These are phyloP conservation scores for Malassezia nana DNA, from an alignment of 1,284 basidiomycete genomes.

Conservation along the genomic window DNA sequence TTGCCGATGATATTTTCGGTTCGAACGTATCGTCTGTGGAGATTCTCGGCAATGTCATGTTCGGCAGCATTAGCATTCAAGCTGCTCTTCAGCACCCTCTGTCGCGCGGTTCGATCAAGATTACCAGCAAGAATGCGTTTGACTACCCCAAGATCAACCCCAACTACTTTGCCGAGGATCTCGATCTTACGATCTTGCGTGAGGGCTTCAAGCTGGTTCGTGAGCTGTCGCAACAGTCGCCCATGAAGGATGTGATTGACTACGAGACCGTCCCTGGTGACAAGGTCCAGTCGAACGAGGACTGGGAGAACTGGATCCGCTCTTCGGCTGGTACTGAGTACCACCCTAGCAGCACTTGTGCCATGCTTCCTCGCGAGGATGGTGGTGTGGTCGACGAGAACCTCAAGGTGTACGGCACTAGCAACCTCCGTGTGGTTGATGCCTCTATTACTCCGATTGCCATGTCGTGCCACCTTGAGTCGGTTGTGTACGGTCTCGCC, in stretches of 20 bases:
- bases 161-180: conserved; percentile 27
- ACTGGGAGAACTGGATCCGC: conserved; percentile 29
- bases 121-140: conserved; percentile 26
- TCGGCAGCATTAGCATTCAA: conserved; percentile 26
- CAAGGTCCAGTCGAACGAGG: conserved; percentile 19
- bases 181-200: conserved; percentile 30
- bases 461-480: conserved; percentile 55
- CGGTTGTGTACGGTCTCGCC: conserved; percentile 40
- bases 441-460: conserved; percentile 44
- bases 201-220: conserved; percentile 31
- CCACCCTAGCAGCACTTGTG: conserved; percentile 56
- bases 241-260: conserved; percentile 18
- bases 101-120: conserved; percentile 35
- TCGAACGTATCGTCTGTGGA: conserved; percentile 26
- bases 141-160: conserved; percentile 32
- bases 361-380: conserved; percentile 57
- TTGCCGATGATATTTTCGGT: conserved; percentile 19
- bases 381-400: conserved; percentile 62
- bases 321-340: conserved; percentile 25
- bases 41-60: conserved; percentile 32
- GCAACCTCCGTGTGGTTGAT: conserved; percentile 55
- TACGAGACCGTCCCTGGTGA: conserved; percentile 21
- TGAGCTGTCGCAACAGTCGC: conserved; percentile 21
- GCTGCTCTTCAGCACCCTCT: conserved; percentile 37
- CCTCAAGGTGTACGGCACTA: conserved; percentile 58